phyloP scores from a whole-genome alignment of 2,329 filamentous ascomycete species.

The Trichoderma koningiopsis region DNA sequence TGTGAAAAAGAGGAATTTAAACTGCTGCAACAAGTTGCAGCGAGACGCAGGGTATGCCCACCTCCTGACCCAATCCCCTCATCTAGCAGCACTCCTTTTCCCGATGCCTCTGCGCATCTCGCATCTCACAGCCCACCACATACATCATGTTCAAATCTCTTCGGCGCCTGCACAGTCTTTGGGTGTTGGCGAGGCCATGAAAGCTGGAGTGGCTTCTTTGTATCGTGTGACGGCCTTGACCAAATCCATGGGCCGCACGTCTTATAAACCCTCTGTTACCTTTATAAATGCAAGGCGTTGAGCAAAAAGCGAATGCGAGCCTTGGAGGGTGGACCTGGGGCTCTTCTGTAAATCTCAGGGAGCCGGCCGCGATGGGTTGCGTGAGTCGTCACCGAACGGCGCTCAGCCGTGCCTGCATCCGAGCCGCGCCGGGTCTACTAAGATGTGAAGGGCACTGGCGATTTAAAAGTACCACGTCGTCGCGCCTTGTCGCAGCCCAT shows the following conservation, averaged over 20 bases:
- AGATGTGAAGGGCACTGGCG: slow-evolving; percentile 25
- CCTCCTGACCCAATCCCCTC: slow-evolving; percentile 27
- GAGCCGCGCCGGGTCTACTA: slow-evolving; percentile 14
- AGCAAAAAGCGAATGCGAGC: slow-evolving; percentile 24
- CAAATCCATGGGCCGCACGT: slow-evolving; percentile 21
- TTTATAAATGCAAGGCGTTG: slow-evolving; percentile 26
- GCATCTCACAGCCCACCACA: neutral
- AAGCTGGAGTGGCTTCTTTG: slow-evolving; percentile 21
- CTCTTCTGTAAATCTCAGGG: slow-evolving; percentile 28
- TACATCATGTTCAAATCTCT: neutral
- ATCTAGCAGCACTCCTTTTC: slow-evolving; percentile 32
- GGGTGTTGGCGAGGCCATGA: slow-evolving; percentile 19
- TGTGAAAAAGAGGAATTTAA: slow-evolving; percentile 32
- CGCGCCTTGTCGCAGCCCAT: slow-evolving; percentile 21
- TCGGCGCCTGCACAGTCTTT: neutral
- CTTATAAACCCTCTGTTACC: slow-evolving; percentile 21
- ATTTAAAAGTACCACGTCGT: slow-evolving; percentile 23
- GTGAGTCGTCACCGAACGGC: slow-evolving; percentile 15
- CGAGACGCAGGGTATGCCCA: slow-evolving; percentile 40
- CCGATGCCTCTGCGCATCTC: slow-evolving; percentile 28
- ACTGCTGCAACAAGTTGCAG: slow-evolving; percentile 31
- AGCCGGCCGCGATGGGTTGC: slow-evolving; percentile 21
- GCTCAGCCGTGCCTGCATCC: slow-evolving; percentile 21
- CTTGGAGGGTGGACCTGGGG: slow-evolving; percentile 17
- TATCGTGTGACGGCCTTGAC: slow-evolving; percentile 26